Evolutionary conservation across 1,284 basidiomycete genomes (phyloP).

Genomic region (Papiliotrema laurentii): DNA sequence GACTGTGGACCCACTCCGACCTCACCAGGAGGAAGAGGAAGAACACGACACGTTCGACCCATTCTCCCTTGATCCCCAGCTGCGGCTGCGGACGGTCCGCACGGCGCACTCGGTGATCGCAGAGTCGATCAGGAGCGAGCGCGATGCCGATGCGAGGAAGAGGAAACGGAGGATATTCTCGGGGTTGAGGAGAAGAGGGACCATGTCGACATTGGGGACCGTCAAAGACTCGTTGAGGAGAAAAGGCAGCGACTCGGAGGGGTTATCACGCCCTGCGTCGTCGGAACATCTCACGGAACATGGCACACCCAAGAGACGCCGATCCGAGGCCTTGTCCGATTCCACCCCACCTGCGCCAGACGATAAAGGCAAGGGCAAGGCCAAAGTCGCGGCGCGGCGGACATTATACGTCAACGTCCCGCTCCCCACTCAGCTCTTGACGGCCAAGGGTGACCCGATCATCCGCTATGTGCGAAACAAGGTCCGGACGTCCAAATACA

Average conservation of each 20-base stretch:
- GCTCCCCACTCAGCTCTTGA: constrained; percentile 22
- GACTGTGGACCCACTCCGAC: neutral
- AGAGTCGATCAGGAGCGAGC: constrained; percentile 74
- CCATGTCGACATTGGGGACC: constrained; percentile 15
- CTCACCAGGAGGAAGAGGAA: constrained; percentile 8
- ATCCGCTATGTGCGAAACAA: constrained; percentile 83
- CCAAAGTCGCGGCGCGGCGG: constrained; percentile 50
- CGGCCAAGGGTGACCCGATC: constrained; percentile 65
- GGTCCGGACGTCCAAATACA: constrained; percentile 93
- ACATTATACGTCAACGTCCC: constrained; percentile 71
- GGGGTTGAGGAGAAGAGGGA: constrained; percentile 51
- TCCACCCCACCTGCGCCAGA: neutral
- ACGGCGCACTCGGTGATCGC: constrained; percentile 84
- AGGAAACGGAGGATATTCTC: constrained; percentile 51
- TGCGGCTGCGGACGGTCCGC: constrained; percentile 77
- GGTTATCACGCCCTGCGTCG: neutral
- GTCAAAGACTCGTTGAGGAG: constrained; percentile 4
- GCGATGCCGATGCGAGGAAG: constrained; percentile 60
- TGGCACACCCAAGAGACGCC: constrained; percentile 16
- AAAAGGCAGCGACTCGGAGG: neutral
- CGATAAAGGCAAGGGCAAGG: neutral
- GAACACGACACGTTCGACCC: constrained; percentile 36
- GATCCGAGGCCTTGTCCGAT: neutral
- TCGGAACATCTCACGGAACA: constrained; percentile 18
- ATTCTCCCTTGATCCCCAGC: constrained; percentile 68